These are phyloP conservation scores for Mycothermus thermophilus DNA, from an alignment of 495 filamentous ascomycete genomes.

Conservation along the genomic window DNA sequence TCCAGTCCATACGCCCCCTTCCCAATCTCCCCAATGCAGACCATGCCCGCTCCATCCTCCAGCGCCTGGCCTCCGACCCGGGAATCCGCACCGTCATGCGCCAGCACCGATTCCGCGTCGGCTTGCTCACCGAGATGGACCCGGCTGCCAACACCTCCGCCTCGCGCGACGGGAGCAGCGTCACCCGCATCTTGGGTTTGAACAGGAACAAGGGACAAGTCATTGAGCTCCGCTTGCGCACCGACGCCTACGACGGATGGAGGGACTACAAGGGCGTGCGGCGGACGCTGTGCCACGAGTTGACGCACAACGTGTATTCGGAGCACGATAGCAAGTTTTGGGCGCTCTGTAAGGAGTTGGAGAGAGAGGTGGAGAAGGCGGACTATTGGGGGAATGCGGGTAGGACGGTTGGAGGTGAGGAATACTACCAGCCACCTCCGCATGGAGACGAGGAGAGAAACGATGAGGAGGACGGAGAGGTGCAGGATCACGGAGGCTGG, in stretches of 20 bases:
- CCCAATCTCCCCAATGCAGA: conserved; percentile 62
- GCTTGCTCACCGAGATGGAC: conserved; percentile 88
- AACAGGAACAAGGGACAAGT: conserved; percentile 82
- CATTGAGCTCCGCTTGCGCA: conserved; percentile 80
- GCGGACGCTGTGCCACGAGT: conserved; percentile 86
- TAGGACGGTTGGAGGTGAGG: conserved; percentile 38
- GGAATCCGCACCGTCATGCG: conserved; percentile 76
- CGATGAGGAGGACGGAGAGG: conserved; percentile 41
- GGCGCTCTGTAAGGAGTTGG: conserved; percentile 72
- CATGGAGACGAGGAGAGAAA: not conserved
- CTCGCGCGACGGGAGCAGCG: conserved; percentile 42
- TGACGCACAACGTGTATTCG: conserved; percentile 78
- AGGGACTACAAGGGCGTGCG: conserved; percentile 81
- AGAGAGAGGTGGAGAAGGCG: conserved; percentile 64
- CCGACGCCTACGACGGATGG: conserved; percentile 90
- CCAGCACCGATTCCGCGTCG: conserved; percentile 73
- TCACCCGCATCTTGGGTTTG: conserved; percentile 64
- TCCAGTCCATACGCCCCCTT: conserved; percentile 63
- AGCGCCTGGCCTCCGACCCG: conserved; percentile 64
- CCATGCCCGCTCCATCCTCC: conserved; percentile 55
- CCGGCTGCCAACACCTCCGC: conserved; percentile 59
- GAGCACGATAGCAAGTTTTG: conserved; percentile 81
- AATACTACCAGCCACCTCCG: conserved; percentile 46
- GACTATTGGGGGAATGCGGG: conserved; percentile 61
- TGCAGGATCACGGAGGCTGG: conserved; percentile 73